Evolutionary conservation across 2,329 filamentous ascomycete species (phyloP).

Genomic region (Podosphaera fusca): DNA sequence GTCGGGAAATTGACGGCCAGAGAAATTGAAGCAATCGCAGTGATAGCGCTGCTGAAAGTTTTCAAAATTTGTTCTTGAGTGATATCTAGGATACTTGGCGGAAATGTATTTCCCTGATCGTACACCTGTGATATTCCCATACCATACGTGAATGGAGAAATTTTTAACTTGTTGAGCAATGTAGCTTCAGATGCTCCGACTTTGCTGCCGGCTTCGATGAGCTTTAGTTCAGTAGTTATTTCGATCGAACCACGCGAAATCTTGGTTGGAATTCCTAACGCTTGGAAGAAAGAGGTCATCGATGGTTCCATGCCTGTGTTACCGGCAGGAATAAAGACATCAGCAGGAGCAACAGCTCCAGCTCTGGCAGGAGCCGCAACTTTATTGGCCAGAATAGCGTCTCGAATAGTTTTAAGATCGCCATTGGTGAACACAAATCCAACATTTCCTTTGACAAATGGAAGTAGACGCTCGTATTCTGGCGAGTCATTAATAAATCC

Average conservation of each 20-base stretch:
- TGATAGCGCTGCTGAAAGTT: conserved; percentile 58
- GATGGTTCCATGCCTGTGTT: conserved; percentile 99
- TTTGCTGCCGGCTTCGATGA: conserved; percentile 78
- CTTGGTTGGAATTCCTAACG: conserved; percentile 99
- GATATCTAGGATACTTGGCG: conserved; percentile 69
- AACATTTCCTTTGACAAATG: conserved; percentile 90
- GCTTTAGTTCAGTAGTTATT: conserved; percentile 95
- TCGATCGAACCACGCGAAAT: conserved; percentile 99
- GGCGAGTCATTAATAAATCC: conserved; percentile 76
- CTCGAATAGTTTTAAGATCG: conserved; percentile 78
- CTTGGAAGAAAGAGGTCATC: conserved; percentile 99
- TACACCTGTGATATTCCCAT: conserved; percentile 94
- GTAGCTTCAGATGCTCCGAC: conserved; percentile 98
- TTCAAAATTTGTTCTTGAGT: conserved; percentile 83
- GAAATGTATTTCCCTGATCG: conserved; percentile 89
- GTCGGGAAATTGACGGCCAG: conserved; percentile 90
- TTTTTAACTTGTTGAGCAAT: conserved; percentile 99
- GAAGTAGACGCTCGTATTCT: conserved; percentile 95
- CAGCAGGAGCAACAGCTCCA: conserved; percentile 78
- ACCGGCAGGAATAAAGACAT: conserved; percentile 89
- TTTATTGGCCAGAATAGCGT: conserved; percentile 91
- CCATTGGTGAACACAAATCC: conserved; percentile 99
- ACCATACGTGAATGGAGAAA: conserved; percentile 98
- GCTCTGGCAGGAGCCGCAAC: conserved; percentile 94
- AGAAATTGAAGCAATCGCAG: conserved; percentile 73